Evolutionary conservation across 2,329 filamentous ascomycete genomes (phyloP), one percentile per base, ranked within the genome.

Genomic region (Chrysoporthe cubensis): DNA sequence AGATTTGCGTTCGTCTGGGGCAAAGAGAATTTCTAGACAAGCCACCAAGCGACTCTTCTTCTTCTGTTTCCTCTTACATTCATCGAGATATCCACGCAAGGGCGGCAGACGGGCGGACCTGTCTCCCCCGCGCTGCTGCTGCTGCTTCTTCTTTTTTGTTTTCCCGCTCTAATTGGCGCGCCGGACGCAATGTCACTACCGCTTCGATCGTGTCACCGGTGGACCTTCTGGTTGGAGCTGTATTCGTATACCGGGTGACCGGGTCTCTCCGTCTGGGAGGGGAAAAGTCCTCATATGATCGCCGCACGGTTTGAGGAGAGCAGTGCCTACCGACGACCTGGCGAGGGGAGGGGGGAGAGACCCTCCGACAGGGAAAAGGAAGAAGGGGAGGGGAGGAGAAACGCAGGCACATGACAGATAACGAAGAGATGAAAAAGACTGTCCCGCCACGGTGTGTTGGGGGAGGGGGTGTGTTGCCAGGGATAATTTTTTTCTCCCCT

Each of bases 1-100:
- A 87, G 87, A 48, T 90, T 90, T 78, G 87, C 84, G 60, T 90
- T 88, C 73, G 86, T 89, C 60, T 90, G 87, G 87, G 88, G 88
- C 74, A 90, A 90, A 77, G 88, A 90, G 79, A 90, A 90, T 76
- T 90, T 90, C 75, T 89, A 86, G 74, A 74, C 66, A 18, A 43
- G n/a, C 46, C 63, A 68, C 32, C 4, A 16, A 18, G 18, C 43
- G 48, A 58, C 50, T 32, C 21, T 14, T 46, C 26, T 26, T 26
- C 26, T 56, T 40, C 18, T 57, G 11, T 62, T 50, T 32, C 7
- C 16, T 43, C 66, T 70, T 68, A 62, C 65, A 64, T 68, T 67
- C 9, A 43, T 54, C 32, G 48, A 62, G 57, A 69, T 67, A 57
- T 57, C 54, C 64, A 61, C 44, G 21, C 46, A 34, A 40, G 18